These are phyloP conservation scores for Aspergillus kassunensis DNA, from an alignment of 495 filamentous ascomycete species.

Conservation along the genomic window DNA sequence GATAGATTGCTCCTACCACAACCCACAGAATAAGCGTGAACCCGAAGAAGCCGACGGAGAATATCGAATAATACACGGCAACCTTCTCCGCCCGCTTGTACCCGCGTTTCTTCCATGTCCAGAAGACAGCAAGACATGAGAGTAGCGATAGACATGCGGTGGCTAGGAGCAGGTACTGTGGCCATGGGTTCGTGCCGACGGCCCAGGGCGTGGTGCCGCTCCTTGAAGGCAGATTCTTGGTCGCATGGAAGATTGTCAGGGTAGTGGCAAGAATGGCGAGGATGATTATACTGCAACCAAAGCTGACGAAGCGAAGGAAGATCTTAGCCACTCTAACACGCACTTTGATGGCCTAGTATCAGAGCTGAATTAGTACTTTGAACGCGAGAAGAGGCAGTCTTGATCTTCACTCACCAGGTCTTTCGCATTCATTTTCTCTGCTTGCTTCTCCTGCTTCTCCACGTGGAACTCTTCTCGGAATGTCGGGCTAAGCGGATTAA, in stretches of 20 bases:
- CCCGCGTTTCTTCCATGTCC: conserved; percentile 83
- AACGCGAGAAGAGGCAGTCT: not conserved
- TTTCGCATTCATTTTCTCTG: conserved; percentile 74
- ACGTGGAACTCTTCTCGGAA: conserved; percentile 80
- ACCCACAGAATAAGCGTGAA: conserved; percentile 94
- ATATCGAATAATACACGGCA: conserved; percentile 87
- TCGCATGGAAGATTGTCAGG: conserved; percentile 85
- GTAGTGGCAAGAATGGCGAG: conserved; percentile 80
- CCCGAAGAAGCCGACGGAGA: conserved; percentile 88
- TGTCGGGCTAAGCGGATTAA: conserved; percentile 76
- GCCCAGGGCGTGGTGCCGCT: conserved; percentile 85
- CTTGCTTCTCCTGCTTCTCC: conserved; percentile 71
- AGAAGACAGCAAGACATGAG: conserved; percentile 75
- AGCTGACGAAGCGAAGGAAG: conserved; percentile 87
- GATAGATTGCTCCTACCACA: conserved; percentile 77
- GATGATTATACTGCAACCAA: conserved; percentile 93
- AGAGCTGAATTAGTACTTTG: not conserved
- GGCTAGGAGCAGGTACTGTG: conserved; percentile 75
- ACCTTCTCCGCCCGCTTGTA: conserved; percentile 87
- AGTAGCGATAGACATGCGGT: conserved; percentile 76
- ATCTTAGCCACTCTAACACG: conserved; percentile 93
- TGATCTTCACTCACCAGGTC: conserved; percentile 67
- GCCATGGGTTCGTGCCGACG: conserved; percentile 72
- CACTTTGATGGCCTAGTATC: conserved; percentile 78
- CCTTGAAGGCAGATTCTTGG: conserved; percentile 64